These are phyloP conservation scores for Leptographium wingfieldii DNA, from an alignment of 2,329 filamentous ascomycete species.

Conservation along the genomic window DNA sequence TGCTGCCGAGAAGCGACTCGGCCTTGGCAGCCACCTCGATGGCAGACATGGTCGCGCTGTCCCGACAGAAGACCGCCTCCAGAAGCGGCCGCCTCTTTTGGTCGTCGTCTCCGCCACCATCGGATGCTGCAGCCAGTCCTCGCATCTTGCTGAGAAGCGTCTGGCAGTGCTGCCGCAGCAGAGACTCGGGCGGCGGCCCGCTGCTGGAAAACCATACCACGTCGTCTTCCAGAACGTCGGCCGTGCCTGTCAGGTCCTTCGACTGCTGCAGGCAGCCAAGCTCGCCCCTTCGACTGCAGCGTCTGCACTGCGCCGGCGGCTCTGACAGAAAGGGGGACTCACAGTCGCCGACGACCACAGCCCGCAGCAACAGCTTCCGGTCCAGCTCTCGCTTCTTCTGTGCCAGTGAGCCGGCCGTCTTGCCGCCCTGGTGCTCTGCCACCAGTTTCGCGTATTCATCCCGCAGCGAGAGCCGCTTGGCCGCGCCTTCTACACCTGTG, in stretches of 20 bases:
- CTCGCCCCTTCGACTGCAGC: slow-evolving; percentile 6
- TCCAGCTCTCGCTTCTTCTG: slow-evolving; percentile 7
- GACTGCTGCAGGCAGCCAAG: slow-evolving; percentile 11
- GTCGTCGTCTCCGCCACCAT: background rate
- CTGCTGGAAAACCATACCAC: slow-evolving; percentile 10
- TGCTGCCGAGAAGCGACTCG: background rate
- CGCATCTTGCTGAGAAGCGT: slow-evolving; percentile 4
- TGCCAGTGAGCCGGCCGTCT: background rate
- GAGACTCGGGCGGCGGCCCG: slow-evolving; percentile 9
- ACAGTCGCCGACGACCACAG: background rate
- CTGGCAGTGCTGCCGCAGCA: slow-evolving; percentile 9
- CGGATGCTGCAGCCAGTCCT: background rate
- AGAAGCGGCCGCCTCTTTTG: background rate
- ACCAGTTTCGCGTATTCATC: background rate
- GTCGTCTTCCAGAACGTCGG: background rate
- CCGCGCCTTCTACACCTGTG: background rate
- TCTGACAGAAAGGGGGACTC: slow-evolving; percentile 6
- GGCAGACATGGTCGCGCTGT: slow-evolving; percentile 1
- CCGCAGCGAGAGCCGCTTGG: background rate
- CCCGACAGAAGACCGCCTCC: slow-evolving; percentile 10
- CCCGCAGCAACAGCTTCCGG: slow-evolving; percentile 3
- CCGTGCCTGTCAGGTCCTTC: slow-evolving; percentile 3
- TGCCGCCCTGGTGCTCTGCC: background rate
- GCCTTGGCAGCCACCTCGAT: slow-evolving; percentile 2
- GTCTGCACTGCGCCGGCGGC: slow-evolving; percentile 7